phyloP scores from a whole-genome alignment of 2,329 filamentous ascomycete genomes.

The Aspergillus fijiensis region DNA sequence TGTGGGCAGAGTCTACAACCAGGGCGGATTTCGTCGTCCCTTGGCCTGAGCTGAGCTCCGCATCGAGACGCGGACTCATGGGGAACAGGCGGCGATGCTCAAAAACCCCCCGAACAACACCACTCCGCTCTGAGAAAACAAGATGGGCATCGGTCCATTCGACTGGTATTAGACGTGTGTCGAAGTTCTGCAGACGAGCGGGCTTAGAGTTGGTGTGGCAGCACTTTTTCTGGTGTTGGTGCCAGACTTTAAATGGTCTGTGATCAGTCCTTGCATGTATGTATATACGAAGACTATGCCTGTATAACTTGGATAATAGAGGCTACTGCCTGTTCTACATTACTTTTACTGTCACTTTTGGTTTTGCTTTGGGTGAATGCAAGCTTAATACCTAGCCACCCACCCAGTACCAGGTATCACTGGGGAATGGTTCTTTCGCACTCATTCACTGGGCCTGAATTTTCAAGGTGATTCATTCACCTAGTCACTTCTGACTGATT shows the following conservation, averaged over 20 bases:
- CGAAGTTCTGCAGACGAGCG: conserved; percentile 4
- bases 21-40: background rate
- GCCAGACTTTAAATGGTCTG: background rate
- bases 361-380: too few relatives aligned
- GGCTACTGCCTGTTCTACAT: background rate
- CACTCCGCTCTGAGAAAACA: conserved; percentile 21
- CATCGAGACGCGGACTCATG: background rate
- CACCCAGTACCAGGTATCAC: background rate
- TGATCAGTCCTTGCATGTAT: conserved; percentile 7
- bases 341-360: too few relatives aligned
- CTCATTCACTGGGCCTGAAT: too few relatives aligned
- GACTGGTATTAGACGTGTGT: conserved; percentile 3
- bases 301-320: conserved; percentile 1
- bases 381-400: too few relatives aligned
- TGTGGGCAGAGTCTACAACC: conserved; percentile 1
- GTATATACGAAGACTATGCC: conserved; percentile 6
- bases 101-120: conserved; percentile 6
- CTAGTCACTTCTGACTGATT: background rate
- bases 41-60: background rate
- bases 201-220: background rate
- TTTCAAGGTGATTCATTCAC: background rate
- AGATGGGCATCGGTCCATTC: conserved; percentile 1
- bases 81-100: background rate
- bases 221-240: background rate
- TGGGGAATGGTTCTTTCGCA: background rate